Conservation (phyloP, 768 basidiomycete genomes). For the Phaeolepiota aurea region DNA sequence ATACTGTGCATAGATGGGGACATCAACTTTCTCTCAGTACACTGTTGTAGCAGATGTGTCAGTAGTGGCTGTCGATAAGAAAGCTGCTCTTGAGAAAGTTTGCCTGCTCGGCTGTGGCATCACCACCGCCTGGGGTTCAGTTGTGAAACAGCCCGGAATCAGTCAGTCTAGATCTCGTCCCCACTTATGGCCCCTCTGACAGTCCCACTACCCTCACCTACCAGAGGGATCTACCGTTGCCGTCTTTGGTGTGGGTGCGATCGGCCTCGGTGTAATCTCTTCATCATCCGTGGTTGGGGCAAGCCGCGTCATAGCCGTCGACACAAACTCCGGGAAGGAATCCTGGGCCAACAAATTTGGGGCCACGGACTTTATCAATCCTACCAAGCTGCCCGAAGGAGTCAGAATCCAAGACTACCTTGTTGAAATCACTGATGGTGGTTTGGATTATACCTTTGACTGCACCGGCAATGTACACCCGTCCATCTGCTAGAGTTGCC, state of each 20-base stretch:
- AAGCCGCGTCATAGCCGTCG: slow-evolving; percentile 85
- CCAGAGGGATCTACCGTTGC: slow-evolving; percentile 82
- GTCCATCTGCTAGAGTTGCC: too few relatives aligned
- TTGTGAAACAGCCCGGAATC: slow-evolving; percentile 84
- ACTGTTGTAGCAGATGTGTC: slow-evolving; percentile 97
- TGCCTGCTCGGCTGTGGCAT: slow-evolving; percentile 96
- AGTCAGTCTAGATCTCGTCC: too few relatives aligned
- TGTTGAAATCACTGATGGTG: slow-evolving; percentile 91
- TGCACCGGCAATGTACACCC: slow-evolving; percentile 73
- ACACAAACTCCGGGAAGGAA: slow-evolving; percentile 83
- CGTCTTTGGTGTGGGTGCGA: slow-evolving; percentile 94
- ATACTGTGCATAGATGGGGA: slow-evolving; percentile 74
- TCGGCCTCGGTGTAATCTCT: slow-evolving; percentile 88
- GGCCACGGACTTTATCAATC: slow-evolving; percentile 92
- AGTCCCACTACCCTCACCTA: too few relatives aligned
- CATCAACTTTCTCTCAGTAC: slow-evolving; percentile 99
- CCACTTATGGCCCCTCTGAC: too few relatives aligned
- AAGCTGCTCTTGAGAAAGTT: slow-evolving; percentile 91
- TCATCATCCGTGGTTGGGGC: slow-evolving; percentile 74
- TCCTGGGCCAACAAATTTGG: slow-evolving; percentile 89
- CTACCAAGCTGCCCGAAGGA: slow-evolving; percentile 61
- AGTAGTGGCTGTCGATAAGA: slow-evolving; percentile 80
- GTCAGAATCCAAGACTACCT: slow-evolving; percentile 85
- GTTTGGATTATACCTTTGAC: slow-evolving; percentile 95
- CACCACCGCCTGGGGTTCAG: slow-evolving; percentile 97